Evolutionary conservation across 345 rosid genomes (phyloP).

Genomic region (Aethionema arabicum): DNA sequence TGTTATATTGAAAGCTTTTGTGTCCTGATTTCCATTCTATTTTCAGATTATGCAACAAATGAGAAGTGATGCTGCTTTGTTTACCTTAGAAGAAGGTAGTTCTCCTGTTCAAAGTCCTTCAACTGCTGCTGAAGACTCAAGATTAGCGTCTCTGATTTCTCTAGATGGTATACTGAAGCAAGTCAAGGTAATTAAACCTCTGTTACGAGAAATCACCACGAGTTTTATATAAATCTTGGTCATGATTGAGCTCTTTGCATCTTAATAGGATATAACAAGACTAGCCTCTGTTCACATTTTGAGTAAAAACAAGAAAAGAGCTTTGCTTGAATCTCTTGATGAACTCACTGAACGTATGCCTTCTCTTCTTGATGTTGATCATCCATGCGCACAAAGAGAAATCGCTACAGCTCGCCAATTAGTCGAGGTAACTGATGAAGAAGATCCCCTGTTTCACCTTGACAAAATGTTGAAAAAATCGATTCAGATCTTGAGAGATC

Average conservation of each 20-base stretch:
- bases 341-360: conserved; percentile 88
- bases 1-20: conserved; percentile 6
- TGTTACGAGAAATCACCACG: conserved; percentile 1
- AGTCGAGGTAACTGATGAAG: conserved; percentile 58
- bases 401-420: conserved; percentile 60
- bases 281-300: conserved; percentile 68
- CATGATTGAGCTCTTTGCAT: conserved; percentile 1
- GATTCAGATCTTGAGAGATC: background rate
- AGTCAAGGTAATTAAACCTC: conserved; percentile 63
- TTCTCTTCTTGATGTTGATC: conserved; percentile 95
- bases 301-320: conserved; percentile 83
- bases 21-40: background rate
- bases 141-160: conserved; percentile 93
- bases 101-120: conserved; percentile 73
- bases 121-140: conserved; percentile 93
- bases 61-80: conserved; percentile 78
- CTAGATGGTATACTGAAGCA: conserved; percentile 92
- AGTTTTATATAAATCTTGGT: conserved; percentile 9
- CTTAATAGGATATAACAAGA: conserved; percentile 67
- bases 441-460: background rate
- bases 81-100: conserved; percentile 63
- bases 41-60: conserved; percentile 88
- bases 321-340: conserved; percentile 67
- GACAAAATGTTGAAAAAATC: background rate
- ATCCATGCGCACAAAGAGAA: conserved; percentile 87